These are phyloP conservation scores for Saccharomyces pastorianus DNA, from an alignment of 1,139 yeast genomes.

Conservation along the genomic window DNA sequence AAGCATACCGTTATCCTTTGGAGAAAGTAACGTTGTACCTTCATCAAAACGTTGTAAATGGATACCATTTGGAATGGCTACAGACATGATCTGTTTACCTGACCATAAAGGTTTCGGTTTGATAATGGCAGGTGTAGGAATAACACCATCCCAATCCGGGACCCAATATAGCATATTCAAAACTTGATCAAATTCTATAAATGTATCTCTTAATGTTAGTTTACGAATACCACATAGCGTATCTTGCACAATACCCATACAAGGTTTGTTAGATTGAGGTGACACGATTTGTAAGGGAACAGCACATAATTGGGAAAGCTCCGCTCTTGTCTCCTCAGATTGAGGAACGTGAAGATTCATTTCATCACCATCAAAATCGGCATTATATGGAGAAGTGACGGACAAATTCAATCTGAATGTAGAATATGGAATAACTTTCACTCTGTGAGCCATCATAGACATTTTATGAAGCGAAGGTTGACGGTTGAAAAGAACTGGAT, in stretches of 20 bases:
- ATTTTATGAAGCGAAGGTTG: conserved; percentile 98
- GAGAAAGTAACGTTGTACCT: conserved; percentile 70
- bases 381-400: conserved; percentile 98
- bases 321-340: conserved; percentile 96
- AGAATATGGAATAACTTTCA: conserved; percentile 96
- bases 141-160: conserved; percentile 97
- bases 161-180: conserved; percentile 97
- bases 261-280: conserved; percentile 98
- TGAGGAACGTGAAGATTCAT: conserved; percentile 99
- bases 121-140: conserved; percentile 88
- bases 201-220: conserved; percentile 83
- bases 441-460: conserved; percentile 99
- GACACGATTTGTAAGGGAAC: conserved; percentile 97
- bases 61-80: conserved; percentile 93
- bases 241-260: conserved; percentile 99
- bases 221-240: conserved; percentile 95
- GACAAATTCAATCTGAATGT: conserved; percentile 94
- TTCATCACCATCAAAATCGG: conserved; percentile 99
- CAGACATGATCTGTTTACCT: conserved; percentile 88
- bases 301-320: conserved; percentile 86
- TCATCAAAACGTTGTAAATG: conserved; percentile 91
- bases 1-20: conserved; percentile 86
- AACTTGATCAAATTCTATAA: conserved; percentile 85
- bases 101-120: conserved; percentile 97
- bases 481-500: conserved; percentile 95